phyloP scores from a whole-genome alignment of 1,284 basidiomycete species.

The Rhodotorula sp. region DNA sequence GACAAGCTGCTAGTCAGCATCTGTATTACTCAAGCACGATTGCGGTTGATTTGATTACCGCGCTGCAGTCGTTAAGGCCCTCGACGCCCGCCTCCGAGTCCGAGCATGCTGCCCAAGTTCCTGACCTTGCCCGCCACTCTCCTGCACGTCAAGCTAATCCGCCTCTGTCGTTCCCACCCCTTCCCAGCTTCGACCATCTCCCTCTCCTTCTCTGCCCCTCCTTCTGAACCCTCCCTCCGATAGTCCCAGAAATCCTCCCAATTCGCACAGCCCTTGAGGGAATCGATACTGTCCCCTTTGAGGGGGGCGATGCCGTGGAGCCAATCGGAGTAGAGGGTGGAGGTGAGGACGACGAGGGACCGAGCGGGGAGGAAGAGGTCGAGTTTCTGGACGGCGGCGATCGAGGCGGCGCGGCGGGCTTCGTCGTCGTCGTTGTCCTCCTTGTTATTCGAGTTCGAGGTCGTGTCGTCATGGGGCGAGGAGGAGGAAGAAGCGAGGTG shows the following conservation, averaged over 20 bases:
- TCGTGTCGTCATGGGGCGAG: background rate
- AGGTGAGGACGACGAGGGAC: constrained; percentile 73
- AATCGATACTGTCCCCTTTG: background rate
- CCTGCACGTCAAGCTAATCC: constrained; percentile 84
- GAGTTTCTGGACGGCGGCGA: constrained; percentile 43
- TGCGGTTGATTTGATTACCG: too few relatives aligned
- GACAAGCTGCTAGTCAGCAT: too few relatives aligned
- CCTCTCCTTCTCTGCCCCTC: constrained; percentile 46
- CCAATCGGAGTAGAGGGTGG: constrained; percentile 64
- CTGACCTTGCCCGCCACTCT: constrained; percentile 66
- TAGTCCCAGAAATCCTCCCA: constrained; percentile 54
- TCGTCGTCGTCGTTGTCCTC: too few relatives aligned
- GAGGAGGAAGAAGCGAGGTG: constrained; percentile 33
- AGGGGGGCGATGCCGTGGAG: constrained; percentile 69
- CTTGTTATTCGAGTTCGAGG: too few relatives aligned
- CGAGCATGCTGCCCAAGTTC: constrained; percentile 29
- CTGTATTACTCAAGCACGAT: too few relatives aligned
- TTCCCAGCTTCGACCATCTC: constrained; percentile 18
- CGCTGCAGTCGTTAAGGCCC: too few relatives aligned
- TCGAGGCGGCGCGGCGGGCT: background rate
- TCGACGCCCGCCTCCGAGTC: background rate
- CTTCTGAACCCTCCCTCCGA: constrained; percentile 46
- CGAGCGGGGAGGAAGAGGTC: constrained; percentile 78
- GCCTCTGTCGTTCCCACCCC: constrained; percentile 58
- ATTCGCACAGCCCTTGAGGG: constrained; percentile 43